phyloP scores from a whole-genome alignment of 2,329 filamentous ascomycete species.

The Ophiosphaerella herpotricha region DNA sequence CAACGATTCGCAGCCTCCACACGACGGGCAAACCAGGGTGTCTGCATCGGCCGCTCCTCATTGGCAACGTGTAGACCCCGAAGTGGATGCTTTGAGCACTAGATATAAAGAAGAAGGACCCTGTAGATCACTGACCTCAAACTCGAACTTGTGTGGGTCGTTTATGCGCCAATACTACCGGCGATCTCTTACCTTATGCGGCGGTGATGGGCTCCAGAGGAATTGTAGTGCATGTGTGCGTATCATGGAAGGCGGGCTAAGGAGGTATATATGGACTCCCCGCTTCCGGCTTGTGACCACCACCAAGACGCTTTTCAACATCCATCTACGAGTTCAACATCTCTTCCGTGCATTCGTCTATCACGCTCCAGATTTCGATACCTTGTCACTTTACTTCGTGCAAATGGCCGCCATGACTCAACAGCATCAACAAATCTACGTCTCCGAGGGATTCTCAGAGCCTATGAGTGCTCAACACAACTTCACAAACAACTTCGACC shows the following conservation, averaged over 20 bases:
- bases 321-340: not conserved
- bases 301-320: not conserved
- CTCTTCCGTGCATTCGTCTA: not conserved
- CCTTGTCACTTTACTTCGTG: not conserved
- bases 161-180: conserved; percentile 21
- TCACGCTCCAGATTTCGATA: not conserved
- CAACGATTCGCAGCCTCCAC: conserved; percentile 6
- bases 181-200: conserved; percentile 29
- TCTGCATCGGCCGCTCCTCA: conserved; percentile 12
- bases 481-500: conserved; percentile 51
- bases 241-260: conserved; percentile 9
- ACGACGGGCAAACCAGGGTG: conserved; percentile 10
- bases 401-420: conserved; percentile 30
- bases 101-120: conserved; percentile 28
- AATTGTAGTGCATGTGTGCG: conserved; percentile 5
- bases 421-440: conserved; percentile 39
- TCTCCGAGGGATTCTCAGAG: conserved; percentile 47
- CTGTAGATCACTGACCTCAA: conserved; percentile 37
- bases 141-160: conserved; percentile 22
- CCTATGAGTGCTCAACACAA: conserved; percentile 50
- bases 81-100: not conserved
- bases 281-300: conserved; percentile 9
- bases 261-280: conserved; percentile 30
- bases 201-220: conserved; percentile 15
- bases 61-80: conserved; percentile 10